Percentiles rank a stretch among this genome's conserved stretches.
Evolutionary conservation across 2,329 filamentous ascomycete genomes (phyloP).

Genomic region (Berkeleyomyces basicola): DNA sequence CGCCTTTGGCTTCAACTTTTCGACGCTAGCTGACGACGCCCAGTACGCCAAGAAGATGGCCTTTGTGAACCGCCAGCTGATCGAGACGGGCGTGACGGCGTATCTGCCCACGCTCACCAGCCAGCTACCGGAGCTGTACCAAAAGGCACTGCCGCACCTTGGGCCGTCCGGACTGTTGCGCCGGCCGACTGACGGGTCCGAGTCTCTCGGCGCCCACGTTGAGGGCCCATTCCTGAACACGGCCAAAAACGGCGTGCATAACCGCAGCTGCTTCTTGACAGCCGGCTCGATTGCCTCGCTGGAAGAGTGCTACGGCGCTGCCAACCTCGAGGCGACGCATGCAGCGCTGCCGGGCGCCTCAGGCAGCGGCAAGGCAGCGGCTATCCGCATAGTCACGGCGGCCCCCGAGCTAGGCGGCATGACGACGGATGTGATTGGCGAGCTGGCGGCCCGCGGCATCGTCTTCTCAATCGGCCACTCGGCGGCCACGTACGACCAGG

Average conservation of each 20-base stretch:
- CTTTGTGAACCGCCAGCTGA: constrained; percentile 52
- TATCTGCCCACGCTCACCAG: constrained; percentile 78
- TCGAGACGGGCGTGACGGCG: constrained; percentile 70
- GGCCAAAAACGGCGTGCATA: constrained; percentile 76
- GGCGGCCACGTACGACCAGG: constrained; percentile 73
- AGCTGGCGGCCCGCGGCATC: constrained; percentile 48
- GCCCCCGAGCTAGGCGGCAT: constrained; percentile 68
- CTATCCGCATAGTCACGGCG: constrained; percentile 67
- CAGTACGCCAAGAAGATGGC: constrained; percentile 58
- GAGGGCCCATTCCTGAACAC: constrained; percentile 80
- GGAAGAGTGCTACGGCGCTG: constrained; percentile 52
- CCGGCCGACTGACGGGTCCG: constrained; percentile 51
- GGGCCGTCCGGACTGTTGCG: constrained; percentile 50
- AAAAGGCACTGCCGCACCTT: constrained; percentile 60
- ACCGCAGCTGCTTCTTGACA: constrained; percentile 50
- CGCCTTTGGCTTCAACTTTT: constrained; percentile 86
- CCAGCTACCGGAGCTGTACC: constrained; percentile 65
- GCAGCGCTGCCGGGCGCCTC: constrained; percentile 13
- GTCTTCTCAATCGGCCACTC: constrained; percentile 73
- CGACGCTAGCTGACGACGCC: constrained; percentile 45
- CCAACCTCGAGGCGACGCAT: constrained; percentile 39
- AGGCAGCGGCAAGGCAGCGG: constrained; percentile 21
- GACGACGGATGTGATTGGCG: constrained; percentile 47
- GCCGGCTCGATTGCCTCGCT: constrained; percentile 49
- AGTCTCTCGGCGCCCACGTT: constrained; percentile 78